These are phyloP conservation scores for Lecanicillium sp. DNA, from an alignment of 2,329 filamentous ascomycete genomes.

Conservation along the genomic window DNA sequence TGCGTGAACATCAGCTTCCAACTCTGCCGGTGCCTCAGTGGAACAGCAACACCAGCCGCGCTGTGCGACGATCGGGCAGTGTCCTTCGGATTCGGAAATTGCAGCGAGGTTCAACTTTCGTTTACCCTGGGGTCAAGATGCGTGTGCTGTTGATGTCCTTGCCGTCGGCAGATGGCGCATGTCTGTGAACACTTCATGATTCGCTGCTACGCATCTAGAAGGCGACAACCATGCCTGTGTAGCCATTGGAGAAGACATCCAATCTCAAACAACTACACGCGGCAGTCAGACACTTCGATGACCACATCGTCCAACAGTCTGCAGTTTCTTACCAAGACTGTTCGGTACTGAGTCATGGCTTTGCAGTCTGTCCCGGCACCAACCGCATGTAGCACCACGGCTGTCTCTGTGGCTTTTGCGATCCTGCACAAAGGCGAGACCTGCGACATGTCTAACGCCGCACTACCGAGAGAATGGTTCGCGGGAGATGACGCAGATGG, in stretches of 20 bases:
- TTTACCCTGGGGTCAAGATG: not conserved
- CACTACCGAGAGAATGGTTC: constrained; percentile 5
- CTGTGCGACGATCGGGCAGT: not conserved
- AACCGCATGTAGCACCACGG: constrained; percentile 3
- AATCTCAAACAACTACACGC: not conserved
- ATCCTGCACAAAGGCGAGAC: constrained; percentile 9
- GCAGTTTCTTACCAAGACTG: not conserved
- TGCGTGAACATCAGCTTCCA: no score
- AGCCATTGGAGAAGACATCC: not conserved
- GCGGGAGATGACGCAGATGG: not conserved
- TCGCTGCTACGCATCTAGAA: not conserved
- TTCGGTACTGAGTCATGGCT: constrained; percentile 4
- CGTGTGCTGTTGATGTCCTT: no score
- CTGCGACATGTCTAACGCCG: constrained; percentile 13
- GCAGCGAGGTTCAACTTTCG: constrained; percentile 4
- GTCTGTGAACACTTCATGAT: no score
- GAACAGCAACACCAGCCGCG: no score
- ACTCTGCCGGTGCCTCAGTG: no score
- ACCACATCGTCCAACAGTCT: not conserved
- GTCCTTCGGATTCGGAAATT: constrained; percentile 2
- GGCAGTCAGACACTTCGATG: constrained; percentile 9
- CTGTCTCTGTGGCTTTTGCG: constrained; percentile 1
- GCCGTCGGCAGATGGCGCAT: no score
- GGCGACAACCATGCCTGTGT: not conserved
- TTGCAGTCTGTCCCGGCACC: constrained; percentile 1